phyloP scores from a whole-genome alignment of 1,284 basidiomycete genomes.

The Coriolopsis trogii region DNA sequence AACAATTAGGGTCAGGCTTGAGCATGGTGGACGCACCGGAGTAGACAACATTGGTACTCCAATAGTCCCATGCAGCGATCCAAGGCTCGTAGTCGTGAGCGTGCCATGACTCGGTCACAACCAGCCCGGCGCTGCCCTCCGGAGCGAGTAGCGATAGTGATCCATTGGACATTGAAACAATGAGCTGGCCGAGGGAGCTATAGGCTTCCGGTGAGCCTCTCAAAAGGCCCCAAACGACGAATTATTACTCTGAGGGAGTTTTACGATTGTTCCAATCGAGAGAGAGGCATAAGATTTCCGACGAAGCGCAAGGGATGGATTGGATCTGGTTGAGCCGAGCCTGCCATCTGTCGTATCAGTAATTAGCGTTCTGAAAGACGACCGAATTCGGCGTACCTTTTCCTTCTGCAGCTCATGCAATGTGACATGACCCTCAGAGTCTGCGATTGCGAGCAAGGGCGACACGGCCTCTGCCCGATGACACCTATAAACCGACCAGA shows the following conservation, averaged over 20 bases:
- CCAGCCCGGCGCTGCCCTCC: conserved; percentile 43
- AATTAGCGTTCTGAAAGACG: not conserved
- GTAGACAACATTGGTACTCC: conserved; percentile 78
- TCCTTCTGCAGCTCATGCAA: conserved; percentile 57
- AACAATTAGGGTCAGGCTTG: too few relatives aligned
- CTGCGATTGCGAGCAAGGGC: conserved; percentile 71
- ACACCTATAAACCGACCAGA: conserved; percentile 47
- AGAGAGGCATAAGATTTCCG: conserved; percentile 77
- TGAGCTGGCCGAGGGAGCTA: conserved; percentile 58
- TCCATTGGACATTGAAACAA: conserved; percentile 84
- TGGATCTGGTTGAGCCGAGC: conserved; percentile 47
- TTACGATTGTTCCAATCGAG: conserved; percentile 85
- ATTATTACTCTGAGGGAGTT: conserved; percentile 29
- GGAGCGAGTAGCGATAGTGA: conserved; percentile 63
- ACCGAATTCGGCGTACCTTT: conserved; percentile 44
- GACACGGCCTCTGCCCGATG: conserved; percentile 45
- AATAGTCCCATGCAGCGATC: conserved; percentile 91
- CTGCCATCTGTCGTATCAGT: conserved; percentile 35
- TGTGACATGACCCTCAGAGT: conserved; percentile 81
- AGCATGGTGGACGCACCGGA: conserved; percentile 70
- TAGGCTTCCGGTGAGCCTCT: not conserved
- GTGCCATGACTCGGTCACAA: conserved; percentile 65
- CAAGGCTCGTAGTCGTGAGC: conserved; percentile 97
- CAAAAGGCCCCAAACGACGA: too few relatives aligned
- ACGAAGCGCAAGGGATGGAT: conserved; percentile 57